Percentiles rank a stretch among this genome's conserved stretches.
Evolutionary conservation across 805 yeast genomes (phyloP).

Genomic region (Naumovozyma castellii): DNA sequence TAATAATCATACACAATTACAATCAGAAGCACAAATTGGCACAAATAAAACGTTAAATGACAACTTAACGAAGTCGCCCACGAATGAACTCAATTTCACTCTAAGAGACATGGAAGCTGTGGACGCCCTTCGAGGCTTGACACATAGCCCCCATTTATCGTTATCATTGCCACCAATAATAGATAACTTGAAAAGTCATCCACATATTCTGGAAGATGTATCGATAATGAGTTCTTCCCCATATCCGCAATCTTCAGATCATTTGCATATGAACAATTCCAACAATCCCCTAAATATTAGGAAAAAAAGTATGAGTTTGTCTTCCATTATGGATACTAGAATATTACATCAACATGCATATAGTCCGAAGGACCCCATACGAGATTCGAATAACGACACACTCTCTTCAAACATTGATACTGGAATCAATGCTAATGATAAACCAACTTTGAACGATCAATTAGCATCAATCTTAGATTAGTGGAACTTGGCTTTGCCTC

Average conservation of each 20-base stretch:
- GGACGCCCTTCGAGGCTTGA: slow-evolving; percentile 22
- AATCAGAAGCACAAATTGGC: neutral
- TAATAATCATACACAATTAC: neutral
- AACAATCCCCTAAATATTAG: too few relatives aligned
- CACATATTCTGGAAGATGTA: too few relatives aligned
- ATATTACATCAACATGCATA: neutral
- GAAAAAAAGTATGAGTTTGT: neutral
- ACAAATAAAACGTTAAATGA: neutral
- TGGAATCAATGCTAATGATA: neutral
- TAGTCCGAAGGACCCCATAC: neutral
- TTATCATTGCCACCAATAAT: slow-evolving; percentile 4
- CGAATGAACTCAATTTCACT: slow-evolving; percentile 3
- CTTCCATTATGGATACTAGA: neutral
- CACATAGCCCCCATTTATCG: slow-evolving; percentile 14
- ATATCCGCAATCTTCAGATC: too few relatives aligned
- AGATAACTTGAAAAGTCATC: too few relatives aligned
- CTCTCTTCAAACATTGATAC: too few relatives aligned
- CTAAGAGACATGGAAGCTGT: slow-evolving; percentile 22
- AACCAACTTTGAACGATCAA: neutral
- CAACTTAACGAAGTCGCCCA: neutral
- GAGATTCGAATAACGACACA: too few relatives aligned
- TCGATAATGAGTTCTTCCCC: too few relatives aligned
- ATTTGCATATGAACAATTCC: too few relatives aligned
- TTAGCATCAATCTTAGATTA: neutral
- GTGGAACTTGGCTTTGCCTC: neutral